Conservation (phyloP, 2,329 filamentous ascomycete genomes). For the Periconia macrospinosa region DNA sequence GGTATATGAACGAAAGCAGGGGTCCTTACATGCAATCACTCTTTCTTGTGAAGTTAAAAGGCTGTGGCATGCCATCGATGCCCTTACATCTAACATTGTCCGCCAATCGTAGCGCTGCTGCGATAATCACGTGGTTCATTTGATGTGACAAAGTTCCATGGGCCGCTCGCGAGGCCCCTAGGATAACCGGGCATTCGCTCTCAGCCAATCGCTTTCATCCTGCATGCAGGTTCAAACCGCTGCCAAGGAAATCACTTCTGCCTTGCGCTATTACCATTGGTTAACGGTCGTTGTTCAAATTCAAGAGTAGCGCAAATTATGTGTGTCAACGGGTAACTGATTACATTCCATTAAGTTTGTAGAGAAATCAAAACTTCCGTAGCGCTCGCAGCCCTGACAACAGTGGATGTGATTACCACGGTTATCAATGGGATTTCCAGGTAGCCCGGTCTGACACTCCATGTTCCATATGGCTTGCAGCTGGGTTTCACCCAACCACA, state of each 20-base stretch:
- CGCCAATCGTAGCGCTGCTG: background rate
- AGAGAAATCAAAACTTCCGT: constrained; percentile 11
- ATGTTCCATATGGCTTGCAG: constrained; percentile 22
- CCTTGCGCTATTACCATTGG: constrained; percentile 14
- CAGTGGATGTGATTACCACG: too few species aligned
- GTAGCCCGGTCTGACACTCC: constrained; percentile 18
- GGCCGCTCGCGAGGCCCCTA: background rate
- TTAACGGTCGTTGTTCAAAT: constrained; percentile 6
- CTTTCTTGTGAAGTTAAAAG: too few species aligned
- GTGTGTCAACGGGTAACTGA: constrained; percentile 14
- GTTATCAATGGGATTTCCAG: constrained; percentile 5
- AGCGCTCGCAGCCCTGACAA: too few species aligned
- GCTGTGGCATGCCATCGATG: too few species aligned
- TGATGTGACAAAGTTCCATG: constrained; percentile 13
- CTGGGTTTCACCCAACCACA: constrained; percentile 27
- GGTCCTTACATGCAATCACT: too few species aligned
- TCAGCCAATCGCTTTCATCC: constrained; percentile 27
- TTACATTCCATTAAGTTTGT: constrained; percentile 1
- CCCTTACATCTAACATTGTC: too few species aligned
- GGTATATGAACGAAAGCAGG: too few species aligned
- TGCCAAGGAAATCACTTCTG: constrained; percentile 16
- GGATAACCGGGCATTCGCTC: background rate
- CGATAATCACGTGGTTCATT: constrained; percentile 14
- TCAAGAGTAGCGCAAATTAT: constrained; percentile 6
- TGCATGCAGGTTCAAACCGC: constrained; percentile 10